Conservation (phyloP, 768 basidiomycete genomes). For the Suillus hirtellus region DNA sequence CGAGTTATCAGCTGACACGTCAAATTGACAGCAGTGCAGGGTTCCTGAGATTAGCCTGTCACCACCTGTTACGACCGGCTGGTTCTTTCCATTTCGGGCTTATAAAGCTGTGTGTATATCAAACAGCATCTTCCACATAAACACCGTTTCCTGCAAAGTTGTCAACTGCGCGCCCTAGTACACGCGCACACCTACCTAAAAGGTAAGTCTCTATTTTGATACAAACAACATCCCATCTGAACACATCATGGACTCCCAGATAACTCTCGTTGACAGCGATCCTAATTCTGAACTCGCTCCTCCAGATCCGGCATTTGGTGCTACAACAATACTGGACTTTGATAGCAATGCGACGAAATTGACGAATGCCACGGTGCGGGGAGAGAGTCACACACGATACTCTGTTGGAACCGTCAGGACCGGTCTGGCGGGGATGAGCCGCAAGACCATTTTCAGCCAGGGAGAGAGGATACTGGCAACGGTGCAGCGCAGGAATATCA, state of each 20-base stretch:
- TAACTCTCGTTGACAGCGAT: neutral
- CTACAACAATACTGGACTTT: slow-evolving; percentile 9
- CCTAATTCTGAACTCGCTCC: neutral
- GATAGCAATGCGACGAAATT: slow-evolving; percentile 7
- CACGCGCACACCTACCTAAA: no score
- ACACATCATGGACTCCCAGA: neutral
- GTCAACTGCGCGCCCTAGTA: neutral
- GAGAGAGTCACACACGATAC: slow-evolving; percentile 1
- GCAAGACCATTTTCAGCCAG: slow-evolving; percentile 5
- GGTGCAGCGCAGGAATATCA: slow-evolving; percentile 6
- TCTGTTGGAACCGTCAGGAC: neutral
- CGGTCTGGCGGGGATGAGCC: neutral
- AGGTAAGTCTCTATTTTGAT: neutral
- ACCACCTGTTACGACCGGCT: neutral
- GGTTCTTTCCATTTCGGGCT: neutral
- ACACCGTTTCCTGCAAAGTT: neutral
- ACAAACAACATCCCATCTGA: neutral
- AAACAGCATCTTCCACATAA: neutral
- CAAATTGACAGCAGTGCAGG: neutral
- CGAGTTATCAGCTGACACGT: neutral
- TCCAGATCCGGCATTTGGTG: neutral
- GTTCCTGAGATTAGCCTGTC: neutral
- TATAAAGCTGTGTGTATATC: neutral
- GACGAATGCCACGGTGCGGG: slow-evolving; percentile 5
- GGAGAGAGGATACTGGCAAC: slow-evolving; percentile 9